Base-by-base conservation (phyloP, 352 stramenopile species). In the Halophytophthora polymorphica region DNA sequence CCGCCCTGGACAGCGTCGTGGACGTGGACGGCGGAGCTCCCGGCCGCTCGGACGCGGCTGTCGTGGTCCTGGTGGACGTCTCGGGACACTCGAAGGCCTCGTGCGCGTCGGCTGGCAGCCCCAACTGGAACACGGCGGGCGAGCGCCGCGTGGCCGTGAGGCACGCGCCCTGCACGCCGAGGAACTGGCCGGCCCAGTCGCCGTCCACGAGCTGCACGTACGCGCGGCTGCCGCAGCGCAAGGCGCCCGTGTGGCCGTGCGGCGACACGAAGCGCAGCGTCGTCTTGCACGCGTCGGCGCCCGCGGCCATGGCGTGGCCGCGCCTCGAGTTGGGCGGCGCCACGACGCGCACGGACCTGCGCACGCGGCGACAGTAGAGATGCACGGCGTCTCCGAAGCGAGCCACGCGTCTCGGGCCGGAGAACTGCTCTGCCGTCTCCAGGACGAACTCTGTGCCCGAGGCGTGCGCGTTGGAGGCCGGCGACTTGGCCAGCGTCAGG, bases 381-480 rank as follows among this genome's bases (percentile, higher is more conserved):
- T 81, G 72, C 18, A 88, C 55, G 11, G 65, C 41, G 35, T 88
- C 74, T 46, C 73, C 73, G 44, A 79, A 86, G 40, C 73, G 71
- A 36, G 83, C 61, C 1, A 56, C 45, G 0, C 73, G 67, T 6
- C 58, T 58, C 33, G 69, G 70, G 0, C 75, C 66, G 1, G 68
- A 78, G 41, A 86, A 79, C 49, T 74, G 57, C 43, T 79, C 71
- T 10, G 75, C 75, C 29, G 69, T 86, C 48, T 89, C 69, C 29
- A 89, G 61, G 1, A 82, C 43, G 45, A 89, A 86, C 42, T 57
- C 63, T 2, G 58, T 72, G 6, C 63, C 64, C 21, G 19, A 6
- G 18, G 49, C 44, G 36, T 55, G 17, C 28, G 29, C 34, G 25
- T 46, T 55, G 10, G 36, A 33, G 14, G 67, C 52, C 18, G 56